A percentile compares a stretch with the other conserved stretches of the same genome.
Conservation (phyloP, 176 grass and related monocot species). For the Themeda triandra region DNA sequence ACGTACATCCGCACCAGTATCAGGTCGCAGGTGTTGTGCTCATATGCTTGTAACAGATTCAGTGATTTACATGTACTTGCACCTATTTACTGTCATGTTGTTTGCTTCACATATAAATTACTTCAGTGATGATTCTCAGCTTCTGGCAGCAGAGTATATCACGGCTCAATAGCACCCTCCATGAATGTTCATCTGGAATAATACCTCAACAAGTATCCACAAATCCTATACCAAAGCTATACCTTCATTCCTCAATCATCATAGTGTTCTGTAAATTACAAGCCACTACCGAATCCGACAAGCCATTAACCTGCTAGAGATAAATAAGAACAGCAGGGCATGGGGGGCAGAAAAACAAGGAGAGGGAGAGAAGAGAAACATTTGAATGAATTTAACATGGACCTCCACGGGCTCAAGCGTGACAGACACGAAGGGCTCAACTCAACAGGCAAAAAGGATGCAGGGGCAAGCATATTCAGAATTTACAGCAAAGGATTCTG, state of each 20-base stretch:
- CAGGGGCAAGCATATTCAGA: conserved; percentile 36
- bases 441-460: conserved; percentile 24
- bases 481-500: conserved; percentile 81
- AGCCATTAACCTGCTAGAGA: conserved; percentile 55
- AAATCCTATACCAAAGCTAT: conserved; percentile 30
- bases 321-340: conserved; percentile 56
- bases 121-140: background rate
- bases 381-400: conserved; percentile 63
- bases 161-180: background rate
- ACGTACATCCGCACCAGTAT: background rate
- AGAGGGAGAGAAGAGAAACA: background rate
- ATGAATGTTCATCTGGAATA: background rate
- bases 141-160: background rate
- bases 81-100: background rate
- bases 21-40: conserved; percentile 11
- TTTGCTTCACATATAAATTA: background rate
- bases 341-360: background rate
- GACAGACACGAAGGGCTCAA: conserved; percentile 23
- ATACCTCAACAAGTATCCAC: background rate
- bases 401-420: conserved; percentile 21
- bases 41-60: background rate
- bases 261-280: conserved; percentile 40
- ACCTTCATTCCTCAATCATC: conserved; percentile 42
- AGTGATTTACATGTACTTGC: background rate
- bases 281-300: conserved; percentile 44